Conservation (phyloP, 2,329 filamentous ascomycete genomes). For the Colletotrichum falcatum region DNA sequence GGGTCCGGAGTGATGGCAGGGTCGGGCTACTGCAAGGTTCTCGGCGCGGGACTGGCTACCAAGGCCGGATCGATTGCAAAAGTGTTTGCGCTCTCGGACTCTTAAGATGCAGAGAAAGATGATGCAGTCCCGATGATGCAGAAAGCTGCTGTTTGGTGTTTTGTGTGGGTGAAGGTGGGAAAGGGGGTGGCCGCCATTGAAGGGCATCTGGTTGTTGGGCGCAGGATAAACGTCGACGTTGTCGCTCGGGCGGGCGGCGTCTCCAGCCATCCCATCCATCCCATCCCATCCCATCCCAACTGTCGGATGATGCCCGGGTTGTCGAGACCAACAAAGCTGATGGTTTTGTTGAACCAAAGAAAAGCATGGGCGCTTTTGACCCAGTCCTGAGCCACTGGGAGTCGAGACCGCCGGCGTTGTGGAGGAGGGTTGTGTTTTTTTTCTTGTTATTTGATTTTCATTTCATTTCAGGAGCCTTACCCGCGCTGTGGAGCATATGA, state of each 20-base stretch:
- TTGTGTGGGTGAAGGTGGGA: not conserved
- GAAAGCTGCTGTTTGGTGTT: constrained; percentile 1
- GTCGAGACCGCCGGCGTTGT: constrained; percentile 21
- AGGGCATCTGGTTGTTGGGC: not conserved
- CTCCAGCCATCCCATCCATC: constrained; percentile 27
- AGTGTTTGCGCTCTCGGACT: not conserved
- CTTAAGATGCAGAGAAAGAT: too few relatives aligned
- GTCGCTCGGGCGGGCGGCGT: not conserved
- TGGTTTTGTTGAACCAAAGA: constrained; percentile 16
- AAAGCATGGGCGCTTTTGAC: constrained; percentile 18
- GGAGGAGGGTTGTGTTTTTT: constrained; percentile 10
- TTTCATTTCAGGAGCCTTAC: not conserved
- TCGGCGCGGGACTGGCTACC: constrained; percentile 7
- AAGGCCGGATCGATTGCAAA: constrained; percentile 5
- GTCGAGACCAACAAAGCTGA: constrained; percentile 26
- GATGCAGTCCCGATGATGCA: not conserved
- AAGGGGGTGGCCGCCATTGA: not conserved
- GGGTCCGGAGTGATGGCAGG: constrained; percentile 35
- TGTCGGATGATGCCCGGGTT: constrained; percentile 29
- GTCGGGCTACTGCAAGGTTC: not conserved
- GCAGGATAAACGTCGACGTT: not conserved
- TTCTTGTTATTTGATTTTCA: too few relatives aligned
- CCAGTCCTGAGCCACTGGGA: constrained; percentile 13
- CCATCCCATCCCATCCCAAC: too few relatives aligned
- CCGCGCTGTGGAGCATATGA: not conserved